phyloP scores from a whole-genome alignment of 2,329 filamentous ascomycete species.

The Tolypocladium pustulatum region DNA sequence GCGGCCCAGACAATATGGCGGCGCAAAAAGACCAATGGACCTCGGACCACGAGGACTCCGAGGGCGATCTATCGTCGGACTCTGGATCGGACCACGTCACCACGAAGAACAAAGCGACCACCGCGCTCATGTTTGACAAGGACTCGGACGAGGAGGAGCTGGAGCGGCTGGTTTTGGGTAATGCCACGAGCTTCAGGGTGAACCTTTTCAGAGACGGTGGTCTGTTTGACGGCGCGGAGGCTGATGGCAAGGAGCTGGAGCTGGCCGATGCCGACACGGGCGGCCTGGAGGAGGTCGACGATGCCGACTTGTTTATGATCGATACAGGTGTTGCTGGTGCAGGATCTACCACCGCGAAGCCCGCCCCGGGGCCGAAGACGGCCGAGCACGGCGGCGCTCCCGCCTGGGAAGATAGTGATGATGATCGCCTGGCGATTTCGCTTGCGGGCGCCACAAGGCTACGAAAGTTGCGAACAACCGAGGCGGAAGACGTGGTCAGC shows the following conservation, averaged over 20 bases:
- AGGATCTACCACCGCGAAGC: constrained; percentile 19
- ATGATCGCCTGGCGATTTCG: constrained; percentile 78
- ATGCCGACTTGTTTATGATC: constrained; percentile 77
- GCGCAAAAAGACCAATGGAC: constrained; percentile 17
- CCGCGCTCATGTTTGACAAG: constrained; percentile 42
- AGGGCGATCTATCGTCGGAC: constrained; percentile 17
- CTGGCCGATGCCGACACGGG: constrained; percentile 31
- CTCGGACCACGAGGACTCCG: constrained; percentile 16
- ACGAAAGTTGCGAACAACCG: constrained; percentile 71
- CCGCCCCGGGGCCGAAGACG: constrained; percentile 11
- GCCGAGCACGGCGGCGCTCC: constrained; percentile 31
- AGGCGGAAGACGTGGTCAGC: constrained; percentile 75
- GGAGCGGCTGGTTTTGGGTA: constrained; percentile 80
- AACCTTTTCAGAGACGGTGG: constrained; percentile 47
- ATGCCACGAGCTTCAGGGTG: constrained; percentile 69
- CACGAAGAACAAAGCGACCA: constrained; percentile 16
- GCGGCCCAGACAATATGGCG: constrained; percentile 17
- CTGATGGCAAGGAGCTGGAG: constrained; percentile 20
- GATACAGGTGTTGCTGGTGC: constrained; percentile 50
- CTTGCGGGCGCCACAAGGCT: constrained; percentile 65
- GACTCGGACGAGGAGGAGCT: constrained; percentile 78
- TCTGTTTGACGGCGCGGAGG: constrained; percentile 25
- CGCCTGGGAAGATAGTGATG: constrained; percentile 92
- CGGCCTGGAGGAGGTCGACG: constrained; percentile 54
- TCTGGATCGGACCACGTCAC: constrained; percentile 15